Conservation (phyloP, 352 stramenopile genomes). For the Globisporangium paroecandrum region DNA sequence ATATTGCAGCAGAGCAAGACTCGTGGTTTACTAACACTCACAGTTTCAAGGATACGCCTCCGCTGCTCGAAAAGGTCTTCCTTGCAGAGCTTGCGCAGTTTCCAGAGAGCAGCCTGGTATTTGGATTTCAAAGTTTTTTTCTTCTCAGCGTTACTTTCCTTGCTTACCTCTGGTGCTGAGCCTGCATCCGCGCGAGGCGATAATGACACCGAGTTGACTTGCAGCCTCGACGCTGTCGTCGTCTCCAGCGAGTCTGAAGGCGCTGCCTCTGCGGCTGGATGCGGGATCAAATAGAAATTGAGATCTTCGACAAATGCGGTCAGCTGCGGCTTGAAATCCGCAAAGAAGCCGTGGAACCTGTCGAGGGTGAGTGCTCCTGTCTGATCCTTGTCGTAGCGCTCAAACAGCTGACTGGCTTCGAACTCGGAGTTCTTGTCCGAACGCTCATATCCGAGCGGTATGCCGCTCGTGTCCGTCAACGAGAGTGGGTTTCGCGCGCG, state of each 20-base stretch:
- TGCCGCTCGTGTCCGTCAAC: constrained; percentile 58
- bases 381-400: constrained; percentile 69
- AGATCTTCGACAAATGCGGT: constrained; percentile 62
- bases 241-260: not conserved
- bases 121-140: constrained; percentile 19
- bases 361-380: constrained; percentile 55
- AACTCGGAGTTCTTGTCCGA: constrained; percentile 79
- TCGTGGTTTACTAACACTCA: constrained; percentile 9
- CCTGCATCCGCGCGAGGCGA: not conserved
- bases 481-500: constrained; percentile 38
- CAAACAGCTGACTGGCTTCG: constrained; percentile 80
- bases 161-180: not conserved
- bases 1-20: not conserved
- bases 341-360: constrained; percentile 68
- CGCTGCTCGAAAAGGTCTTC: constrained; percentile 52
- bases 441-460: constrained; percentile 70
- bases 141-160: not conserved
- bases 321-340: constrained; percentile 67
- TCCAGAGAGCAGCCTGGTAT: constrained; percentile 54
- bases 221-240: not conserved
- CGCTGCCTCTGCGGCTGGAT: constrained; percentile 1
- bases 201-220: not conserved
- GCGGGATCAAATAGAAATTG: constrained; percentile 25
- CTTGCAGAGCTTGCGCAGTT: constrained; percentile 55
- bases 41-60: constrained; percentile 29